Evolutionary conservation across 768 basidiomycete species (phyloP), one percentile per base, ranked within the genome.

Genomic region (Crepidotus variabilis): DNA sequence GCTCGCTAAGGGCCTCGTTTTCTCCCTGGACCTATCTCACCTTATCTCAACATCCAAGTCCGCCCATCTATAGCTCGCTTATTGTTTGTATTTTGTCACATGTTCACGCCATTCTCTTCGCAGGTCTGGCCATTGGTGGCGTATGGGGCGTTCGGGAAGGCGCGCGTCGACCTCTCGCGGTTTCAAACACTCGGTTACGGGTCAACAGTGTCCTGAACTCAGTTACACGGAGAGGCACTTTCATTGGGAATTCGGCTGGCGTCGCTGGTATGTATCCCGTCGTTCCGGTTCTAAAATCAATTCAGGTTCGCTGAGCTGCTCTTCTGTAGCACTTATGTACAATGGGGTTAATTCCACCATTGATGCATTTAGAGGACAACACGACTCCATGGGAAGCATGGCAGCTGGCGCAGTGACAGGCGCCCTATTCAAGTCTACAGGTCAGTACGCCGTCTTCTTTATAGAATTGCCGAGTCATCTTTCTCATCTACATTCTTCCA

Each of bases 161-260:
- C 66, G 83, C 92, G 69, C 79, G 81, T 69, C 81, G 92, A 74
- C 92, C 88, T 61, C 81, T 94, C 72, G 92, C 90, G 69, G 87
- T 92, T 60, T 87, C 88, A 57, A 94, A 91, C 72, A 71, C 85
- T 57, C 82, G 93, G 66, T 76, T 99, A 71, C 87, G 97, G 79
- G 88, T 98, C 77, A 99, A 98, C 75, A 95, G 93, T 71, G 76
- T 99, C 59, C 82, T 99, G 63, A 99, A 98, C 80, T 91, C 93
- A 69, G 86, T 96, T 71, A 98, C 97, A 59, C 80, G 96, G 75
- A 84, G 97, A 75, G 97, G 97, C 32, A 96, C 93, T 47, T 97
- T 96, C 75, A 88, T 97, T 74, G 97, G 94, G 67, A 99, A 98
- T 79, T 97, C 94, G 67, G 92, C 95, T 70, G 97, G 97, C 71